phyloP scores from a whole-genome alignment of 768 basidiomycete species.

The Serpula lacrymans region DNA sequence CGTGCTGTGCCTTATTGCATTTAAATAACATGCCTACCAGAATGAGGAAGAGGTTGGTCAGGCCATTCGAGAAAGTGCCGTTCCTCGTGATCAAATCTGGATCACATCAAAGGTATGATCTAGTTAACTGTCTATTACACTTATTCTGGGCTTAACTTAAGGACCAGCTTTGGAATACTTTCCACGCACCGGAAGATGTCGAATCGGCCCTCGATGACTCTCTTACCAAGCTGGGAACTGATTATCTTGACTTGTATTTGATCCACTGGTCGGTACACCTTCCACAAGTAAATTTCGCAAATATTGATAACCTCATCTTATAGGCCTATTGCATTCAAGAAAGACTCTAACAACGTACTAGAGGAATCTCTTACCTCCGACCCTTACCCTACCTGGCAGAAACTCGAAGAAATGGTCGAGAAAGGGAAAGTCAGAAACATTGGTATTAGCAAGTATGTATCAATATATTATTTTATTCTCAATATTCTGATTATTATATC shows the following conservation, averaged over 20 bases:
- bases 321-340: constrained; percentile 69
- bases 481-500: not conserved
- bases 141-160: not conserved
- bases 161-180: constrained; percentile 67
- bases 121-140: not conserved
- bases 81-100: constrained; percentile 65
- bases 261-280: constrained; percentile 62
- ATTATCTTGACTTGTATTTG: constrained; percentile 78
- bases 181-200: constrained; percentile 72
- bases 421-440: constrained; percentile 78
- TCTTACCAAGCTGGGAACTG: constrained; percentile 53
- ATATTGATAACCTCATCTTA: not conserved
- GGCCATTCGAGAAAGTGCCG: constrained; percentile 53
- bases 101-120: constrained; percentile 54
- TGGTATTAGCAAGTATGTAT: constrained; percentile 73
- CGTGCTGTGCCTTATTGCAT: not conserved
- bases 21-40: constrained; percentile 25
- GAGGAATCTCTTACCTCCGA: constrained; percentile 59
- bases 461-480: not conserved
- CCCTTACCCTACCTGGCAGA: constrained; percentile 78
- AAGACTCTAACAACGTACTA: constrained; percentile 45
- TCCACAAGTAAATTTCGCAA: not conserved
- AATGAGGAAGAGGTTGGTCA: constrained; percentile 70
- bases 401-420: constrained; percentile 72
- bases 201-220: constrained; percentile 67